These are phyloP conservation scores for Chrysoporthe austroafricana DNA, from an alignment of 2,329 filamentous ascomycete species.

Conservation along the genomic window DNA sequence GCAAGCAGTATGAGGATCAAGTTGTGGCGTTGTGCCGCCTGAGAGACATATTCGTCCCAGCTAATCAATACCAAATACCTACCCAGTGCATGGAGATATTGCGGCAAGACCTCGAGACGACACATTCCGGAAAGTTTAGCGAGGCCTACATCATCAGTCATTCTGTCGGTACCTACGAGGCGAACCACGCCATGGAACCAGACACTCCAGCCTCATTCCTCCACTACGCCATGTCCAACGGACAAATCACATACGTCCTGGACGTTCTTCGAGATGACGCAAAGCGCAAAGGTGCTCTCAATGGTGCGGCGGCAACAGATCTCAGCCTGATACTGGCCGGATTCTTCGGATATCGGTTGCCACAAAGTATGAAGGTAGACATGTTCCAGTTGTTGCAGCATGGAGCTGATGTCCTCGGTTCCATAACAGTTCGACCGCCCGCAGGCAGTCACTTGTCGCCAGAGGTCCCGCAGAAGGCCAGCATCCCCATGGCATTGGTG, in stretches of 20 bases:
- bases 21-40: neutral
- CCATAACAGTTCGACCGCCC: neutral
- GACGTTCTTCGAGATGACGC: neutral
- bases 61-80: neutral
- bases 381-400: neutral
- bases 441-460: neutral
- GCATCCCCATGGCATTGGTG: constrained; percentile 1
- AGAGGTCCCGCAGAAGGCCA: neutral
- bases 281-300: neutral
- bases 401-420: neutral
- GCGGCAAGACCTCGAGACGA: neutral
- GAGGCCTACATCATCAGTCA: neutral
- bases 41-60: neutral
- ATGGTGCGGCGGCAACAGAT: neutral
- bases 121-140: neutral
- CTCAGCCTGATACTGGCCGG: constrained; percentile 4
- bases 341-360: neutral
- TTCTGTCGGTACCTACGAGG: neutral
- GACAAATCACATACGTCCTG: neutral
- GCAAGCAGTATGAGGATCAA: neutral
- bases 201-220: constrained; percentile 1
- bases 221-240: neutral
- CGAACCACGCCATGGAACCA: neutral
- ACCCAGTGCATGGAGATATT: neutral
- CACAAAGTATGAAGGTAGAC: neutral